These are phyloP conservation scores for Microdochium nivale DNA, from an alignment of 2,329 filamentous ascomycete genomes.

Conservation along the genomic window DNA sequence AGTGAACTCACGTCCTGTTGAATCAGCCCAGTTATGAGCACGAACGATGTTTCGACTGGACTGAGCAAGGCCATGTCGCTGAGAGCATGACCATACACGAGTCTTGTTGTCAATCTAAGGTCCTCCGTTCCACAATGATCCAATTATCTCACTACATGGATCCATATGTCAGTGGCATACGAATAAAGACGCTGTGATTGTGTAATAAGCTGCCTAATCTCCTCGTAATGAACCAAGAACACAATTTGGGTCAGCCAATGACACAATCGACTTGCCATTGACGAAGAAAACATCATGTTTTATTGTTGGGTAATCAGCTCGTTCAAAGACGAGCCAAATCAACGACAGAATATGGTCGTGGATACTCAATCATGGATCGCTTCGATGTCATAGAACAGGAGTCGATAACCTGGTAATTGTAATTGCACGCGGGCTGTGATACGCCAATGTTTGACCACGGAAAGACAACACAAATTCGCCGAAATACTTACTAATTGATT, in stretches of 20 bases:
- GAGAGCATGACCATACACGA: constrained; percentile 40
- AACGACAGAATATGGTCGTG: too few relatives aligned
- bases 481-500: constrained; percentile 23
- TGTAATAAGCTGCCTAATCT: background rate
- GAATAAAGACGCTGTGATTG: background rate
- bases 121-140: constrained; percentile 40
- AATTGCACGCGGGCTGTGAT: too few relatives aligned
- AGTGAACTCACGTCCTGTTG: constrained; percentile 36
- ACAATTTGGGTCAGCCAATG: too few relatives aligned
- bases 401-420: too few relatives aligned
- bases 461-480: background rate
- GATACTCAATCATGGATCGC: too few relatives aligned
- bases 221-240: too few relatives aligned
- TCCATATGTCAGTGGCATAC: background rate
- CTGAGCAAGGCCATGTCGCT: constrained; percentile 37
- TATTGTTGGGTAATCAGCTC: too few relatives aligned
- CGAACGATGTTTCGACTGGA: constrained; percentile 37
- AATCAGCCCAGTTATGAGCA: constrained; percentile 40
- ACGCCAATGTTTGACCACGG: too few relatives aligned
- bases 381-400: too few relatives aligned
- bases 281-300: too few relatives aligned
- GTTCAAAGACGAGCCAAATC: too few relatives aligned
- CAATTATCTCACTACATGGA: constrained; percentile 28
- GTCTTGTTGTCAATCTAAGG: constrained; percentile 34
- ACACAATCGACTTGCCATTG: too few relatives aligned